Evolutionary conservation across 2,329 filamentous ascomycete species (phyloP), one percentile per base, ranked within the genome.

Genomic region (Chrysosporium queenslandicum): DNA sequence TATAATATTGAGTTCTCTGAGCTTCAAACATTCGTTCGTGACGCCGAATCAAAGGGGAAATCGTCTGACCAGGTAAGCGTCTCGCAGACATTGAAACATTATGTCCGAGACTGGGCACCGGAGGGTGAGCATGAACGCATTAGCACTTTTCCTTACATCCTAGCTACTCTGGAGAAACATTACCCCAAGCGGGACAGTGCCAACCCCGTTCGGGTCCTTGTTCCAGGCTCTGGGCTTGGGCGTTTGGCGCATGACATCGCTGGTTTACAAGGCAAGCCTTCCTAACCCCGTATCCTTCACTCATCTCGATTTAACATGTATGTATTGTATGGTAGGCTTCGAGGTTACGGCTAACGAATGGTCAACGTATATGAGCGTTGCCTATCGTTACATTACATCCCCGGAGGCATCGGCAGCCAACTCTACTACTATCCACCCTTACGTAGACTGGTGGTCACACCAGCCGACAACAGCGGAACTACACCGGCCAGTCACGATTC

Each of bases 311-410:
- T n/a, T n/a, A n/a, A n/a, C n/a, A n/a, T n/a, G n/a, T n/a, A n/a
- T n/a, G n/a, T n/a, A n/a, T n/a, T n/a, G n/a, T n/a, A n/a, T 7
- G 12, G 29, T 41, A 72, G 73, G 68, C 1, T 77, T 77, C 52
- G 66, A 77, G 21, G 77, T 79, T 0, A 77, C 75, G 0, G 65
- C 72, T 50, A 81, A 80, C 57, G 78, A 81, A 62, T 80, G 74
- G 74, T 79, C 76, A 0, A 72, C 74, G 63, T 80, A 74, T 56
- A 78, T 80, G 74, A 79, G 78, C 53, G 56, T 76, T 1, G 74
- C 71, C 0, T 79, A 79, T 55, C 72, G 77, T 1, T 77, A 72
- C 55, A 60, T 79, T 4, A 69, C 72, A 37, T 60, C 62, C 3
- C 46, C 58, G 0, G 23, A 9, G 8, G 50, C 20, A 20, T 25